A percentile compares a stretch with the other conserved stretches of the same genome.
Evolutionary conservation across 495 filamentous ascomycete genomes (phyloP).

Genomic region (Alectoria sarmentosa): DNA sequence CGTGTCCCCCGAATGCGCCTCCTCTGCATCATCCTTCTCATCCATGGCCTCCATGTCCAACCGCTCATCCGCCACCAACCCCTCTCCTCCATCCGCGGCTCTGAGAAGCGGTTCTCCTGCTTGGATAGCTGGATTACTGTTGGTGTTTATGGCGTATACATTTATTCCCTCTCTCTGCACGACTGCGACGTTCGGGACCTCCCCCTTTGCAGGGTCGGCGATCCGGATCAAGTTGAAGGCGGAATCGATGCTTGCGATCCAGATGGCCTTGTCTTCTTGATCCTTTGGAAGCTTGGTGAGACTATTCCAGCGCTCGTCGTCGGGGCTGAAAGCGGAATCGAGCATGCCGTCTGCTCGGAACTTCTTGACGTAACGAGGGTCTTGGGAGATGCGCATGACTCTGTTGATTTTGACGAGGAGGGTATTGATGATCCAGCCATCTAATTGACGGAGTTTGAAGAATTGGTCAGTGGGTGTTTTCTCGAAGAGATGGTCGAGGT

Average conservation of each 20-base stretch:
- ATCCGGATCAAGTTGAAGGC: constrained; percentile 10
- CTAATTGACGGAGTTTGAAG: constrained; percentile 18
- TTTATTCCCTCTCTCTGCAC: not conserved
- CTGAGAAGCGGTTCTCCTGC: not conserved
- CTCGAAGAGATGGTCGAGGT: constrained; percentile 5
- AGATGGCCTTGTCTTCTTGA: not conserved
- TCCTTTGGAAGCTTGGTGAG: not conserved
- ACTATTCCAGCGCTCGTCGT: not conserved
- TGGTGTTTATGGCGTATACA: constrained; percentile 5
- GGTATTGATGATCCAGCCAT: constrained; percentile 31
- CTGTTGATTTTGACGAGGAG: constrained; percentile 23
- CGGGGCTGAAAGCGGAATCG: not conserved
- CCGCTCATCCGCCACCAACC: too few relatives aligned
- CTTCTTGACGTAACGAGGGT: not conserved
- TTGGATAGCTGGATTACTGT: not conserved
- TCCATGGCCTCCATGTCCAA: not conserved
- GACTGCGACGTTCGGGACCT: constrained; percentile 6
- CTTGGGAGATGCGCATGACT: constrained; percentile 11
- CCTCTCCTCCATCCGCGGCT: not conserved
- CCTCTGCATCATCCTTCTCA: not conserved
- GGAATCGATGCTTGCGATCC: constrained; percentile 15
- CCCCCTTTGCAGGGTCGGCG: constrained; percentile 1
- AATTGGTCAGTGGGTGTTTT: constrained; percentile 15
- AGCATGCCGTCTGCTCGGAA: not conserved
- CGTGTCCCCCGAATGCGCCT: not conserved